These are phyloP conservation scores for Malassezia psittaci DNA, from an alignment of 1,284 basidiomycete species.

Conservation along the genomic window DNA sequence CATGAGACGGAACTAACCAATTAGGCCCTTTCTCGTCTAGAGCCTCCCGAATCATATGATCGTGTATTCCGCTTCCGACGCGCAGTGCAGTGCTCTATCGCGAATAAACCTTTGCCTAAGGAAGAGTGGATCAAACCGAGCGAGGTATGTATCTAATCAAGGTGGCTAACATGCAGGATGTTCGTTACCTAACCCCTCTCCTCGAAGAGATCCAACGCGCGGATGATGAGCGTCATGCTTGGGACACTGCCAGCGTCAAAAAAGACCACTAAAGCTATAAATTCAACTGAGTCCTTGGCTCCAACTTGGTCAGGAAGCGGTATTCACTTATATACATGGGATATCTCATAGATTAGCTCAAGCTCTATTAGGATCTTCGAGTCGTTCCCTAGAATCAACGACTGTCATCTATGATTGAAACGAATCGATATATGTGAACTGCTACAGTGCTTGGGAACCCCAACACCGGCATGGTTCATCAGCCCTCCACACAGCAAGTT, in stretches of 20 bases:
- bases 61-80: constrained; percentile 79
- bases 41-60: constrained; percentile 72
- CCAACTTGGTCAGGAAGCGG: too few relatives aligned
- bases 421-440: too few relatives aligned
- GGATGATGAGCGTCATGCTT: constrained; percentile 66
- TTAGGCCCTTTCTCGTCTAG: constrained; percentile 59
- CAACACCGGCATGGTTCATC: too few relatives aligned
- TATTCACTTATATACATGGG: too few relatives aligned
- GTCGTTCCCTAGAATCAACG: too few relatives aligned
- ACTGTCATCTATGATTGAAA: too few relatives aligned
- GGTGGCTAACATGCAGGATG: constrained; percentile 57
- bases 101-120: constrained; percentile 74
- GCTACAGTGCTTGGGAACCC: too few relatives aligned
- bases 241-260: constrained; percentile 59
- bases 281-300: background rate
- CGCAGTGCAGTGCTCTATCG: constrained; percentile 67
- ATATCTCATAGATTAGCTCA: too few relatives aligned
- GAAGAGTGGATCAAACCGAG: constrained; percentile 68
- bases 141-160: constrained; percentile 57
- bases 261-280: constrained; percentile 16
- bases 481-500: too few relatives aligned
- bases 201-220: constrained; percentile 67
- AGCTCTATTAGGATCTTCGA: too few relatives aligned
- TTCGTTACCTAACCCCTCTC: constrained; percentile 76
- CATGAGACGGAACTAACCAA: background rate